phyloP scores from a whole-genome alignment of 257 asterid genomes.

The Solanum sitiens region DNA sequence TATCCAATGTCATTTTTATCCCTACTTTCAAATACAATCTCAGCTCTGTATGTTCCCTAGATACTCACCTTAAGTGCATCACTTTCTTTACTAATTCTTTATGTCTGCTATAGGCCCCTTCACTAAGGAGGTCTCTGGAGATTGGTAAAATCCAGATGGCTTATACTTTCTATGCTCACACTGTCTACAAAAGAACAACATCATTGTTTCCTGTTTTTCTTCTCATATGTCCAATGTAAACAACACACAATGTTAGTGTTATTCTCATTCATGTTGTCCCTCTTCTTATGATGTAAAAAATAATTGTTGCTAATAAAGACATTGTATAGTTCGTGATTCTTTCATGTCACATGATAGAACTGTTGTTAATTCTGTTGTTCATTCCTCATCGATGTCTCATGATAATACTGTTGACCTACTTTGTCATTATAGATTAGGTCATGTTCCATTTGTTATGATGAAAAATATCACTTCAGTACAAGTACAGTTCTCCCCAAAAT shows the following conservation, averaged over 20 bases:
- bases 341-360: too few species aligned
- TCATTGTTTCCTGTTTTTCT: background rate
- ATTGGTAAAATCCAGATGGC: background rate
- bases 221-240: background rate
- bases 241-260: background rate
- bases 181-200: background rate
- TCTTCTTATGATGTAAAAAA: background rate
- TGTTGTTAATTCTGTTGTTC: background rate
- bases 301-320: background rate
- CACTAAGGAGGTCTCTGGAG: background rate
- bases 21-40: background rate
- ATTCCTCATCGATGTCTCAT: too few species aligned
- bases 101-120: background rate
- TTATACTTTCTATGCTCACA: background rate
- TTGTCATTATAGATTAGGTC: too few species aligned
- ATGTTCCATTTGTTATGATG: too few species aligned
- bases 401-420: too few species aligned
- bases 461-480: background rate
- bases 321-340: too few species aligned
- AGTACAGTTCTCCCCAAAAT: background rate
- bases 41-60: too few species aligned
- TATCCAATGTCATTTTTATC: too few species aligned
- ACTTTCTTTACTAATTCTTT: too few species aligned
- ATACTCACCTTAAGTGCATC: background rate
- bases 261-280: background rate